phyloP scores from a whole-genome alignment of 345 rosid species.

The Rhodamnia argentea region DNA sequence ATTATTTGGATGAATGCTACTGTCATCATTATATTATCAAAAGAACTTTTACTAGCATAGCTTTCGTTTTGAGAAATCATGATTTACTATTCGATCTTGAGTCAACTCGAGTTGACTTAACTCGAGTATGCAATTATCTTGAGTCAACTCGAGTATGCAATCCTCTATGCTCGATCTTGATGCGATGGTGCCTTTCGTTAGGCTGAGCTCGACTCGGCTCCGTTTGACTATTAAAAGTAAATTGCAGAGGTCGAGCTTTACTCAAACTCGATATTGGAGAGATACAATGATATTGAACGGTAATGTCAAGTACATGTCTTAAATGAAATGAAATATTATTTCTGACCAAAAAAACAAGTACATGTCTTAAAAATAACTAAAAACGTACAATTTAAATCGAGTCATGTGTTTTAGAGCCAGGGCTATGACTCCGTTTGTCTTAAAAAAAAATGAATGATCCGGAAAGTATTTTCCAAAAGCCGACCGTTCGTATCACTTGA shows the following conservation, averaged over 20 bases:
- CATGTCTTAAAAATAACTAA: not conserved
- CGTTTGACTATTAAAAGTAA: not conserved
- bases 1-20: not conserved
- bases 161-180: not conserved
- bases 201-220: not conserved
- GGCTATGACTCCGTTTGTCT: no score
- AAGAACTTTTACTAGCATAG: not conserved
- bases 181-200: not conserved
- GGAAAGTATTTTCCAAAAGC: no score
- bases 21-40: not conserved
- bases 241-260: fast-evolving
- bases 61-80: not conserved
- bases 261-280: not conserved
- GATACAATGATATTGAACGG: not conserved
- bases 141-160: not conserved
- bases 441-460: no score
- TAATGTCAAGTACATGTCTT: not conserved
- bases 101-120: not conserved
- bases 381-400: not conserved
- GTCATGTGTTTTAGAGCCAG: not conserved
- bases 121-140: not conserved
- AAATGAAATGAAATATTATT: not conserved
- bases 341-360: not conserved
- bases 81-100: not conserved
- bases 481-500: no score